Evolutionary conservation across 106 monocot genomes (phyloP), one percentile per base, ranked within the genome.

Genomic region (Platanthera zijinensis): DNA sequence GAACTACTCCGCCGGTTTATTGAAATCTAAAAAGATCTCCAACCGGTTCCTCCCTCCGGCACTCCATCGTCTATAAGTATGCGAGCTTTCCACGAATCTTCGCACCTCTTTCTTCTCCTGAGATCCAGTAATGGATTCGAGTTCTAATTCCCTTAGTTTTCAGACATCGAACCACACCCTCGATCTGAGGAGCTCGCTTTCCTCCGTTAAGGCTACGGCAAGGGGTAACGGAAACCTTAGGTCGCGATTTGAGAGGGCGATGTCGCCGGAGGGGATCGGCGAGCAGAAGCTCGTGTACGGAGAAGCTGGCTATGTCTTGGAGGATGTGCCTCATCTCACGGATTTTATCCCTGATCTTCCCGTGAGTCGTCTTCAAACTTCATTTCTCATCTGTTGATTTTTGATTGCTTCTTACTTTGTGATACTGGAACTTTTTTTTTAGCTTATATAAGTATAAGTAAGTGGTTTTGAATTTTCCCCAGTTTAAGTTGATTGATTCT

Each of bases 251-350:
- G 72, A 51, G 30, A 13, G 30, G 45, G 48, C 46, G 50, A 82
- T 83, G 81, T 81, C 49, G 28, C 53, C 61, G 13, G 75, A 82
- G 53, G 59, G 59, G n/a, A 78, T 9, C 47, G n/a, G 52, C 5
- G 46, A 51, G 7, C 69, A 68, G 68, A 86, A 84, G 82, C 75
- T 90, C 54, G 78, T 90, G 0, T 19, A 7, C 10, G 90, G 93
- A 14, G 90, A 93, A 1, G 52, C 69, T 17, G 93, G 93, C 6
- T 93, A 84, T 56, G 84, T 90, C 32, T 82, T 90, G 46, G 90
- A 93, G 71, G 93, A 93, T 57, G 93, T 93, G 32, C 93, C 93
- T 4, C 93, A 90, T 63, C 72, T 93, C 62, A 63, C 83, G 50
- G 93, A 90, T 78, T 90, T 84, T 71, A 77, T 94, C 7, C 83